A percentile compares a stretch with the other conserved stretches of the same genome.
Conservation (phyloP, 2,329 filamentous ascomycete genomes). For the Thielaviopsis populi region DNA sequence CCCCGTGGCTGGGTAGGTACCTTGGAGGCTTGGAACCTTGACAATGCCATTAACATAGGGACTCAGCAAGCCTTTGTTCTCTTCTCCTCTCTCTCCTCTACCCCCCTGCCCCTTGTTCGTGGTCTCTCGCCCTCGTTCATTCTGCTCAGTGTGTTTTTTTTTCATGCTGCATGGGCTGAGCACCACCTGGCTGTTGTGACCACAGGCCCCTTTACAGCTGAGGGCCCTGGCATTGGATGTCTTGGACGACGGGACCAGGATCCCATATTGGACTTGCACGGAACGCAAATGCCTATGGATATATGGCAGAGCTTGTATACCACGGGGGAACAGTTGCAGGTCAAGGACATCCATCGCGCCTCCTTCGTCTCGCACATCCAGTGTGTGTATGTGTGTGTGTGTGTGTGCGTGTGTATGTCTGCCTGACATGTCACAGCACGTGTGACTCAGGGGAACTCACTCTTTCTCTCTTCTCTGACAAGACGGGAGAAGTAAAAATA, state of each 20-base stretch:
- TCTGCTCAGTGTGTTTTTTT: too few species aligned
- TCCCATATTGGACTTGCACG: background rate
- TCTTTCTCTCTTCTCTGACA: background rate
- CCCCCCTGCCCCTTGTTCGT: background rate
- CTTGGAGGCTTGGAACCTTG: background rate
- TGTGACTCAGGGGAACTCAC: background rate
- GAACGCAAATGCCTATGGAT: background rate
- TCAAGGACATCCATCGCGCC: background rate
- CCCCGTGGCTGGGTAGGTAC: background rate
- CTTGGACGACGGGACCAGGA: background rate
- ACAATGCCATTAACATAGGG: background rate
- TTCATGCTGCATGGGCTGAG: background rate
- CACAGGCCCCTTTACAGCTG: background rate
- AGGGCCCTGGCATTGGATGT: background rate
- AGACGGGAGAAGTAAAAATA: background rate
- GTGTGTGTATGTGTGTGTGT: too few species aligned
- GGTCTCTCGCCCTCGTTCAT: background rate
- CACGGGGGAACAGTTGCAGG: background rate
- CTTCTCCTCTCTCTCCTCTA: background rate
- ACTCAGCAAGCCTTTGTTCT: background rate
- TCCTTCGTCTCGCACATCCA: background rate
- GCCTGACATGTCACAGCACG: background rate
- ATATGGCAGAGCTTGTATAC: too few species aligned
- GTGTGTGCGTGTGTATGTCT: too few species aligned
- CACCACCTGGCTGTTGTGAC: background rate